These are phyloP conservation scores for Hypoxylon sp. DNA, from an alignment of 2,329 filamentous ascomycete genomes.

Conservation along the genomic window DNA sequence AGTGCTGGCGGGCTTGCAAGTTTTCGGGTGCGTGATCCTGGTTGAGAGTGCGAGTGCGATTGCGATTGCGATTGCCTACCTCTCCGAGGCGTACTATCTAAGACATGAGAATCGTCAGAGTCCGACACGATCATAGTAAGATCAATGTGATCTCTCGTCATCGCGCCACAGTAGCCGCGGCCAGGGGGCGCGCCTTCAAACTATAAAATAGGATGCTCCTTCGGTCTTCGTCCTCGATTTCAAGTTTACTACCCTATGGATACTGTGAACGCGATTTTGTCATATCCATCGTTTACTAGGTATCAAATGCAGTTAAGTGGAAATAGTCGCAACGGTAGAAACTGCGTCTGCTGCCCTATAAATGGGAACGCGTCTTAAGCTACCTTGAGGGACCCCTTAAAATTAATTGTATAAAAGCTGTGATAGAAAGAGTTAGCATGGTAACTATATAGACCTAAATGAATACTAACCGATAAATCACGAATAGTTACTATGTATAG, in stretches of 20 bases:
- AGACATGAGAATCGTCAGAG: conserved; percentile 48
- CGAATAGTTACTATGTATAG: background rate
- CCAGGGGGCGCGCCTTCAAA: conserved; percentile 16
- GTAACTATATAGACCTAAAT: background rate
- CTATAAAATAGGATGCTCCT: background rate
- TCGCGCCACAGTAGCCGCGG: conserved; percentile 24
- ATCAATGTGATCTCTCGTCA: conserved; percentile 43
- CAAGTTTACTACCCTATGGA: conserved; percentile 22
- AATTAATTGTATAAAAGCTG: conserved; percentile 5
- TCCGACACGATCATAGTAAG: conserved; percentile 49
- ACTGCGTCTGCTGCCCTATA: conserved; percentile 7
- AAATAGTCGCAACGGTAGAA: conserved; percentile 5
- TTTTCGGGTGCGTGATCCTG: conserved; percentile 44
- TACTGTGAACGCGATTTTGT: conserved; percentile 1
- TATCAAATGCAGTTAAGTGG: background rate
- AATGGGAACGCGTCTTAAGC: conserved; percentile 20
- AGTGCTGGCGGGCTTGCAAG: conserved; percentile 42
- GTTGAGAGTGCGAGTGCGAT: conserved; percentile 38
- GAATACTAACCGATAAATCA: conserved; percentile 1
- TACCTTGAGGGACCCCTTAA: conserved; percentile 1
- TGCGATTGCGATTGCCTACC: conserved; percentile 30
- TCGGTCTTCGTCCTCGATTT: conserved; percentile 5
- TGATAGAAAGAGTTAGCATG: conserved; percentile 7
- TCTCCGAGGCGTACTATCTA: conserved; percentile 29
- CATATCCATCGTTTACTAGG: conserved; percentile 16